Base-by-base conservation (phyloP, 805 yeast species). In the Ogataea haglerorum region DNA sequence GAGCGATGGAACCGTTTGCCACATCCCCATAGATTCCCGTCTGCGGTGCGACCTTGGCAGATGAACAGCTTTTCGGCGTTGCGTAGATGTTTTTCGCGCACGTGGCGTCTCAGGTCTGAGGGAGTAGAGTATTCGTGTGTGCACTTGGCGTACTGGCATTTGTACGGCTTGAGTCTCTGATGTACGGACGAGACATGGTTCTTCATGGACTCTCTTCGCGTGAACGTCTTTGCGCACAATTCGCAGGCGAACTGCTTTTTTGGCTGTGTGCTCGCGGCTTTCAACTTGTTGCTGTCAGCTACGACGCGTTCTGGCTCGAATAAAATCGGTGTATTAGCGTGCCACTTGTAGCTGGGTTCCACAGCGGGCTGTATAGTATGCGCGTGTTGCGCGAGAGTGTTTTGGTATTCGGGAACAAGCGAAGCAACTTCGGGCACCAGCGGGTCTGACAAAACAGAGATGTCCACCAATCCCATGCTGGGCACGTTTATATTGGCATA, bases 111-210 rank as follows among this genome's bases (percentile, higher is more conserved):
- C 29, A 51, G 42, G 39, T 49, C 56, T 5, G 52, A 49, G 5
- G 47, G 48, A 2, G 54, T 49, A 7, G 52, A 47, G 14, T 53
- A 47, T 14, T 38, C 36, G 5, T 34, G 33, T 8, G 24, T 3
- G 30, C 55, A 46, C 8, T 40, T 34, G 10, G 34, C 22, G 26
- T 45, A 38, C 14, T 31, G 30, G 31, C 57, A 53, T 24, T 38
- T 38, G 34, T 47, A 46, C 10, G 48, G 52, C 34, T 40, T 49
- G 4, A 47, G 35, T 9, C 43, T 46, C 15, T 45, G 36, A 31
- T 53, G 57, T 6, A 47, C 50, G 2, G 57, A 49, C 4, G 44
- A 38, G 12, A 49, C 45, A 28, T 53, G 57, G 27, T 49, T 49
- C 25, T 46, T 51, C 22, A 53, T 36, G 6, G 57, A 46, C 23